These are phyloP conservation scores for Populus hybrid DNA, from an alignment of 441 rosid species.

Conservation along the genomic window DNA sequence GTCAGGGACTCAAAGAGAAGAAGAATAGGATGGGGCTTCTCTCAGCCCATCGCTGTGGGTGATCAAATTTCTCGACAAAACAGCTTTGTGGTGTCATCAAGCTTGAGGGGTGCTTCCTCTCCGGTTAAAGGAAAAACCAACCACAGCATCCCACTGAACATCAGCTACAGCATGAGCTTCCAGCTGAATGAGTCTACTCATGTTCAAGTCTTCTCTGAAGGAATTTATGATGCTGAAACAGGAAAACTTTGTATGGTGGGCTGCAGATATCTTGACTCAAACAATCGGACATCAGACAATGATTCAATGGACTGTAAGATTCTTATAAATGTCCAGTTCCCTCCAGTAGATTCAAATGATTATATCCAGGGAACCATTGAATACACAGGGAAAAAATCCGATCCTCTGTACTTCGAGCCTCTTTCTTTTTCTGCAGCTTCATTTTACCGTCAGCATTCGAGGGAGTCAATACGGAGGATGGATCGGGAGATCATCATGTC, in stretches of 20 bases:
- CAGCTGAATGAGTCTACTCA: background rate
- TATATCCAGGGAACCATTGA: slow-evolving; percentile 55
- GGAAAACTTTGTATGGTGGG: slow-evolving; percentile 85
- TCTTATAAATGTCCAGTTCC: slow-evolving; percentile 49
- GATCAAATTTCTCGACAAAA: slow-evolving; percentile 13
- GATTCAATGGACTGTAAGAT: slow-evolving; percentile 57
- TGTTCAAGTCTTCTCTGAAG: slow-evolving; percentile 65
- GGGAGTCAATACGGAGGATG: slow-evolving; percentile 73
- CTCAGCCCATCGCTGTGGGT: slow-evolving; percentile 56
- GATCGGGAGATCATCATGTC: slow-evolving; percentile 74
- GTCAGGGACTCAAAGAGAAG: slow-evolving; percentile 38
- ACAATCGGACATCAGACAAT: background rate
- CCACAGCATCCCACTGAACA: slow-evolving; percentile 37
- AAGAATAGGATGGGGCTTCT: slow-evolving; percentile 33
- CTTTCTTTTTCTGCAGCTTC: slow-evolving; percentile 58
- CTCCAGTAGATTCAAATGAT: slow-evolving; percentile 46
- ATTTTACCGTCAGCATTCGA: slow-evolving; percentile 38
- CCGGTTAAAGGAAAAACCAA: slow-evolving; percentile 4
- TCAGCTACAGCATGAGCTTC: slow-evolving; percentile 53
- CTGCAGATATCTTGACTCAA: slow-evolving; percentile 36
- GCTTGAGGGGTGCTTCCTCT: slow-evolving; percentile 12
- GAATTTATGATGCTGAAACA: slow-evolving; percentile 56
- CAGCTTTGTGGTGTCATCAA: background rate
- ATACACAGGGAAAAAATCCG: slow-evolving; percentile 47
- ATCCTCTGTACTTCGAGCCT: slow-evolving; percentile 49